These are phyloP conservation scores for Penicillium bovifimosum DNA, from an alignment of 495 filamentous ascomycete species.

Conservation along the genomic window DNA sequence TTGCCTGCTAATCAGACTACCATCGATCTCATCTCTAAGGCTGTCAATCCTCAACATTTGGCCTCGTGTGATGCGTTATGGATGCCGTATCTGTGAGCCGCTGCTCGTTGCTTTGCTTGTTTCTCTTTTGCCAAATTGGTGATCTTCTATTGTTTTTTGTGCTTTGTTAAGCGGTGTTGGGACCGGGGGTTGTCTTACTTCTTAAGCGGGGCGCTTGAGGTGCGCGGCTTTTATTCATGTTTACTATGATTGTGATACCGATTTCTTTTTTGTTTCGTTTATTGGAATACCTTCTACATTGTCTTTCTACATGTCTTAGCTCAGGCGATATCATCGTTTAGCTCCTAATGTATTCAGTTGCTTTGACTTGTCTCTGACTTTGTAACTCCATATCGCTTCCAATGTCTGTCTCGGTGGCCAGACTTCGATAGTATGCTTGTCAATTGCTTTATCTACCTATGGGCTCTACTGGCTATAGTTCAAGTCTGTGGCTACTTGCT, in stretches of 20 bases:
- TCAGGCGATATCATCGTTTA: background rate
- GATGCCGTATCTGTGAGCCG: conserved; percentile 84
- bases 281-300: conserved; percentile 16
- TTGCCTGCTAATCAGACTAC: conserved; percentile 95
- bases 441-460: too few species aligned
- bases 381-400: background rate
- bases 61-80: conserved; percentile 83
- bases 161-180: conserved; percentile 17
- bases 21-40: conserved; percentile 80
- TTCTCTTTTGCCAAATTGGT: conserved; percentile 12
- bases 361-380: background rate
- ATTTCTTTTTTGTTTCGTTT: conserved; percentile 19
- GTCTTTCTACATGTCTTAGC: conserved; percentile 6
- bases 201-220: conserved; percentile 34
- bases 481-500: too few species aligned
- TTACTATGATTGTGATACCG: conserved; percentile 25
- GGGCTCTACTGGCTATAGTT: too few species aligned
- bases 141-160: conserved; percentile 16
- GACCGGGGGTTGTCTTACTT: conserved; percentile 13
- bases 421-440: background rate
- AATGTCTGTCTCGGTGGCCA: background rate
- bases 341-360: conserved; percentile 10
- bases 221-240: conserved; percentile 7
- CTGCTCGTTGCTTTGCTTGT: conserved; percentile 1
- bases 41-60: conserved; percentile 81